A percentile compares a stretch with the other conserved stretches of the same genome.
Evolutionary conservation across 1,139 yeast species (phyloP).

Genomic region (Yamadazyma diddensiae): DNA sequence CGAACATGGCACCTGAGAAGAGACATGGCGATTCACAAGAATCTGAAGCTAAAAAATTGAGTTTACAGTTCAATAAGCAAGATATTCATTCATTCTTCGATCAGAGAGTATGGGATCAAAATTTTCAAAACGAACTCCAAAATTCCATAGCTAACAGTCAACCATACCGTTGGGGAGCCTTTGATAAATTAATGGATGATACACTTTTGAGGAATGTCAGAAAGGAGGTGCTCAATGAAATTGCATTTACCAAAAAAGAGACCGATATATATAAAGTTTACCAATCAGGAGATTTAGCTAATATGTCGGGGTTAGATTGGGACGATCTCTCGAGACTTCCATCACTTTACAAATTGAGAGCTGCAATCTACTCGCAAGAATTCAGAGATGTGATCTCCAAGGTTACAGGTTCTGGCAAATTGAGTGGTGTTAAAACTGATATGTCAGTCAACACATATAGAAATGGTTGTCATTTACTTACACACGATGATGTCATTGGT

Average conservation of each 20-base stretch:
- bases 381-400: conserved; percentile 80
- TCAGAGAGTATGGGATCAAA: conserved; percentile 48
- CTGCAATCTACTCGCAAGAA: conserved; percentile 81
- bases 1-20: conserved; percentile 6
- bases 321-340: conserved; percentile 74
- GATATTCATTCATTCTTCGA: conserved; percentile 53
- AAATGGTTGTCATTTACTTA: conserved; percentile 88
- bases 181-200: conserved; percentile 71
- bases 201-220: conserved; percentile 74
- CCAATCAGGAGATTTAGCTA: conserved; percentile 95
- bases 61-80: conserved; percentile 24
- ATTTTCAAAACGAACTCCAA: conserved; percentile 41
- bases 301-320: conserved; percentile 79
- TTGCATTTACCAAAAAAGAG: conserved; percentile 91
- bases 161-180: conserved; percentile 91
- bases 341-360: conserved; percentile 69
- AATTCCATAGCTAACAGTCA: conserved; percentile 47
- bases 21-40: conserved; percentile 7
- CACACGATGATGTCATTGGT: conserved; percentile 98
- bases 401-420: conserved; percentile 84
- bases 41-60: conserved; percentile 17
- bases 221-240: conserved; percentile 74
- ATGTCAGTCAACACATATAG: conserved; percentile 89
- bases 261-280: conserved; percentile 94
- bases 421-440: conserved; percentile 87